Conservation (phyloP, 108 stramenopile genomes). For the Fragilaria crotonensis region DNA sequence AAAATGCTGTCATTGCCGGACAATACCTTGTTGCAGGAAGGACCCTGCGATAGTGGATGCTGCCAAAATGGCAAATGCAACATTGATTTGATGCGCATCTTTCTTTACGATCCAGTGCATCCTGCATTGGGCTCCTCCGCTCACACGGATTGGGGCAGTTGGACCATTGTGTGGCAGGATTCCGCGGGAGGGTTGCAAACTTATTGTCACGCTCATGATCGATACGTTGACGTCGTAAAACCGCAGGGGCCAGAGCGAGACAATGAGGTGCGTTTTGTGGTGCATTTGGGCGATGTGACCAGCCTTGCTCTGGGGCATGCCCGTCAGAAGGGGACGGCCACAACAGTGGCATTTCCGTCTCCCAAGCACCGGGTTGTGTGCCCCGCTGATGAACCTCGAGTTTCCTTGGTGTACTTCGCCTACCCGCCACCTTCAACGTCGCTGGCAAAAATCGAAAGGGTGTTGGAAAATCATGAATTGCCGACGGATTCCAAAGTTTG, state of each 20-base stretch:
- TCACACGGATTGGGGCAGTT: constrained; percentile 76
- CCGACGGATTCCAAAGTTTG: not conserved
- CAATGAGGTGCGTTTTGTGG: constrained; percentile 23
- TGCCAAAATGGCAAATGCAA: constrained; percentile 22
- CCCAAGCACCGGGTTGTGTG: constrained; percentile 26
- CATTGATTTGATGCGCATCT: constrained; percentile 32
- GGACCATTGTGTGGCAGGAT: constrained; percentile 86
- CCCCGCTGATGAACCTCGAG: constrained; percentile 17
- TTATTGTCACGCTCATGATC: constrained; percentile 53
- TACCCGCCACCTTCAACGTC: constrained; percentile 52
- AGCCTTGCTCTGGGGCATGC: constrained; percentile 40
- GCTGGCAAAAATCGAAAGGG: constrained; percentile 19
- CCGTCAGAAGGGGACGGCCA: not conserved
- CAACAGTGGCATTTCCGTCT: constrained; percentile 8
- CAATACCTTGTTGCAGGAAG: constrained; percentile 21
- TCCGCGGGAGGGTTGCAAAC: constrained; percentile 69
- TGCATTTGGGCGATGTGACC: constrained; percentile 71
- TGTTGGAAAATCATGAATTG: constrained; percentile 8
- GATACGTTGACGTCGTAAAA: constrained; percentile 48
- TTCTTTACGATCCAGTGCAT: constrained; percentile 39
- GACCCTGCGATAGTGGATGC: no score
- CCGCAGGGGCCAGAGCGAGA: not conserved
- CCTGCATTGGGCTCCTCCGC: constrained; percentile 47
- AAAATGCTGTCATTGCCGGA: constrained; percentile 31
- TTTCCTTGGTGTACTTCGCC: constrained; percentile 61